Base-by-base conservation (phyloP, 164 flowering plant genomes). In the grape (Vitis vinifera) region DNA sequence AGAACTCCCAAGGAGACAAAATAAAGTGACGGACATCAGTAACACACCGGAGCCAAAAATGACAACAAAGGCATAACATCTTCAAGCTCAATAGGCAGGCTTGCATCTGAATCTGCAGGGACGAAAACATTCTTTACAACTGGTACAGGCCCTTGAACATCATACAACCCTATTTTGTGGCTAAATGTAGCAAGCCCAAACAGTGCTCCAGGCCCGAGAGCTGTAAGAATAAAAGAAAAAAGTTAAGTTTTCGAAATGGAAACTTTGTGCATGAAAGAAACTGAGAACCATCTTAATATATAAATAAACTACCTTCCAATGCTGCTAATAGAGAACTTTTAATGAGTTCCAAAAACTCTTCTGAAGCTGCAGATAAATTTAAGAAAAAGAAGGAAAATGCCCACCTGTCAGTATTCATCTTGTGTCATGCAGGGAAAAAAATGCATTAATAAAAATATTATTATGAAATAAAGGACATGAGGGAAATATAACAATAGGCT, bases 131-230 rank as follows among this genome's bases (percentile, higher is more conserved):
- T 93, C 85, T 96, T 96, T 48, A 93, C 97, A 70, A 93, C 85
- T 65, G 98, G 97, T 68, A 96, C 80, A 70, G 99, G 97, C 23
- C 99, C 99, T 84, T 96, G 99, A 71, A 93, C 95, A 82, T 96
- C 98, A 84, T 93, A 96, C 62, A 96, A 76, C 30, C 98, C 99
- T 68, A 93, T 65, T 82, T 93, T 96, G 80, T 93, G 97, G 89
- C 99, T 91, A 79, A 96, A 96, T 47, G 94, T 93, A 75, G 91
- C 93, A 75, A 96, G 93, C 15, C 99, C 99, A 81, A 95, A 95
- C 61, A 96, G 77, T 11, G 99, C 79, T 63, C 99, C 98, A 50
- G 97, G 94, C 48, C 77, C 87, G 71, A 96, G 92, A 86, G 95
- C 99, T 93, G 81, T 14, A 31, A 17, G 51, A 65, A 50, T 16